Base-by-base conservation (phyloP, 352 stramenopile species). In the Phytophthora crassamura region DNA sequence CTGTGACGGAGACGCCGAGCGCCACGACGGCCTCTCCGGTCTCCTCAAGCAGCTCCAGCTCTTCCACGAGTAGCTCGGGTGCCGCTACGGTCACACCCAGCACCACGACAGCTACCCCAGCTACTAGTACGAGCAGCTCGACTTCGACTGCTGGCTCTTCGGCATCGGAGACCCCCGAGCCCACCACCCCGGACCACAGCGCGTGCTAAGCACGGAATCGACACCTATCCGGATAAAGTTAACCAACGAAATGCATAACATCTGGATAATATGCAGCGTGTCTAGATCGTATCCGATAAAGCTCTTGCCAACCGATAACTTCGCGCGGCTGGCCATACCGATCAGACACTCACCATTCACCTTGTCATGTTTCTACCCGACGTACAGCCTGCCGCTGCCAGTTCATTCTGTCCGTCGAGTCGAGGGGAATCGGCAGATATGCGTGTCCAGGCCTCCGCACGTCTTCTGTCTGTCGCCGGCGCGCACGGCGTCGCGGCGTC, bases 191-290 rank as follows among this genome's bases (percentile, higher is more conserved):
- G 10, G 59, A 69, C 1, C 38, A 69, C 45, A 64, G 34, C 40
- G 68, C 64, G 28, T 72, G 64, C 51, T 72, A 72, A 60, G 16
- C 40, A 52, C 54, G 35, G 36, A 56, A 54, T 54, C 16, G 55
- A 32, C 22, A 49, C 28, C 22, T n/a, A n/a, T n/a, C n/a, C n/a
- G n/a, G n/a, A n/a, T n/a, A 46, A 6, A 12, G 40, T 12, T 8
- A 3, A 46, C 25, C 4, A 28, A 28, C 25, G 25, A 28, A 28
- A 28, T 28, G 25, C 25, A 28, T 28, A 2, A 28, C 2, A 28
- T 28, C 25, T 6, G 4, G 25, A 45, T 6, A 45, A 8, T 2
- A 43, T 43, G 15, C 38, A 43, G 38, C 38, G 1, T 50, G 3
- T 41, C 18, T 15, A 2, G 25, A 28, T 28, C 25, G 25, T 28